phyloP scores from a whole-genome alignment of 129 eudicot species.

The Oenanthe sinensis region DNA sequence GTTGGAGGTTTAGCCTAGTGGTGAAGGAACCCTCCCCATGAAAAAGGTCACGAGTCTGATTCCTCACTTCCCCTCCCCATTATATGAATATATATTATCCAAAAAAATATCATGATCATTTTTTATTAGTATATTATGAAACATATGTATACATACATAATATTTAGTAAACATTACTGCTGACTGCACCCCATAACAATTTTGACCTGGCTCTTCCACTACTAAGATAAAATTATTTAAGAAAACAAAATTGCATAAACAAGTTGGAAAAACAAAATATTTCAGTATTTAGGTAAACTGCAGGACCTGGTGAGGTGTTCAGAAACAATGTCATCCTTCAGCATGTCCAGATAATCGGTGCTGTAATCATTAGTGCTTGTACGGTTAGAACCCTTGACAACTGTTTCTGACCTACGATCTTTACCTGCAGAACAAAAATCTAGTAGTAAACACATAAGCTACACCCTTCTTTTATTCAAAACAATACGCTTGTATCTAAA shows the following conservation, averaged over 20 bases:
- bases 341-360: conserved; percentile 31
- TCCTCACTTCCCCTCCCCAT: no score
- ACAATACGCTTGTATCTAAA: background rate
- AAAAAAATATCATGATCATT: no score
- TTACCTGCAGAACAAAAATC: conserved; percentile 15
- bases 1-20: background rate
- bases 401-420: conserved; percentile 15
- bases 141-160: no score
- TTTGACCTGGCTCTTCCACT: background rate
- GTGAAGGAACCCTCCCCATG: no score
- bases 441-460: conserved; percentile 7
- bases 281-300: background rate
- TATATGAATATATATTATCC: no score
- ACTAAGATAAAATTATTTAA: background rate
- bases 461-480: background rate
- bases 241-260: background rate
- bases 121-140: no score
- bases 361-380: conserved; percentile 16
- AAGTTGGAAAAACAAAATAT: background rate
- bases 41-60: no score
- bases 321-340: conserved; percentile 81
- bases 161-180: no score
- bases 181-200: no score
- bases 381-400: conserved; percentile 11
- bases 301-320: conserved; percentile 84